A percentile compares a stretch with the other conserved stretches of the same genome.
These are phyloP conservation scores for Beauveria medogensis DNA, from an alignment of 2,329 filamentous ascomycete species.

Conservation along the genomic window DNA sequence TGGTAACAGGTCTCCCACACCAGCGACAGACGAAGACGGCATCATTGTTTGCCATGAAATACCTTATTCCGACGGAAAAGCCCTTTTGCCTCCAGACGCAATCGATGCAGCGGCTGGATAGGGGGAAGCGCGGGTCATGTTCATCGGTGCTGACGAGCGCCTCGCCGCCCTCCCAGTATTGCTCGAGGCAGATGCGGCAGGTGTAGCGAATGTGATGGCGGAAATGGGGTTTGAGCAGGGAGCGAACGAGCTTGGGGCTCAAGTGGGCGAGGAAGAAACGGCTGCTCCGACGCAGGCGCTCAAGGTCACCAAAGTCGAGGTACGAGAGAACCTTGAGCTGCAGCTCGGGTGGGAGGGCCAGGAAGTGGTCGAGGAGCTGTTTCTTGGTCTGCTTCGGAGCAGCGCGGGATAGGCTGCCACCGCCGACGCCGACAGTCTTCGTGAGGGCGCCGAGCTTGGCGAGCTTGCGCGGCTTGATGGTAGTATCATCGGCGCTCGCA, in stretches of 20 bases:
- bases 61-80: constrained; percentile 28
- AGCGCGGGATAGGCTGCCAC: not conserved
- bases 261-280: constrained; percentile 27
- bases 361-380: constrained; percentile 16
- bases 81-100: constrained; percentile 29
- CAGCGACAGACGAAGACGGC: constrained; percentile 34
- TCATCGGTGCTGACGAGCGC: constrained; percentile 25
- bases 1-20: constrained; percentile 33
- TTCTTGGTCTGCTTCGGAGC: not conserved
- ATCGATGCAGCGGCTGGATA: constrained; percentile 31
- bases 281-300: constrained; percentile 34
- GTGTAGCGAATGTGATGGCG: constrained; percentile 26
- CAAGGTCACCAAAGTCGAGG: constrained; percentile 35
- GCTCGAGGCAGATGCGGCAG: constrained; percentile 32
- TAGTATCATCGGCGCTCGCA: not conserved
- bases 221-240: constrained; percentile 27
- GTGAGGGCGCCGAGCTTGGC: not conserved
- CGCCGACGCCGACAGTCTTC: not conserved
- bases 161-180: constrained; percentile 21
- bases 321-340: constrained; percentile 32
- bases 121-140: constrained; percentile 25
- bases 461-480: not conserved
- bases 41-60: constrained; percentile 27
- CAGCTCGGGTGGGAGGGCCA: constrained; percentile 33
- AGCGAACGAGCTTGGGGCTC: constrained; percentile 26